phyloP scores from a whole-genome alignment of 2,329 filamentous ascomycete species.

The Penicillium sp. region DNA sequence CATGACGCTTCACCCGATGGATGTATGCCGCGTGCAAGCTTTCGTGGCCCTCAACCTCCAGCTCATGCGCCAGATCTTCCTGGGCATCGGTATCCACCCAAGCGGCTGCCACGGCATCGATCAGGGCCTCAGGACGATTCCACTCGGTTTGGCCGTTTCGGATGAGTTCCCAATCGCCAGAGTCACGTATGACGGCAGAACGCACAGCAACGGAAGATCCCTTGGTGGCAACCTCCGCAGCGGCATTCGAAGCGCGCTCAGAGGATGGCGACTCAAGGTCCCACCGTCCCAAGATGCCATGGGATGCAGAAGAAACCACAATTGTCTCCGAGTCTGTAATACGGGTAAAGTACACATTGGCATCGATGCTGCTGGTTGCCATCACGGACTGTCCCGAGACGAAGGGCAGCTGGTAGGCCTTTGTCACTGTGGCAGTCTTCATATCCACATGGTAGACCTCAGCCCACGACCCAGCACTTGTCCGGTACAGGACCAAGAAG shows the following conservation, averaged over 20 bases:
- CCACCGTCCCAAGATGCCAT: constrained; percentile 74
- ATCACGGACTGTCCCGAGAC: constrained; percentile 68
- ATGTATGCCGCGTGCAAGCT: constrained; percentile 77
- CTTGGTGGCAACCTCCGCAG: constrained; percentile 78
- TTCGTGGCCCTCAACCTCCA: constrained; percentile 81
- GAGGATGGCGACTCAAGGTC: constrained; percentile 48
- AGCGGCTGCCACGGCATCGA: constrained; percentile 70
- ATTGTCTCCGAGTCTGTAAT: constrained; percentile 69
- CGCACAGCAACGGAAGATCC: constrained; percentile 69
- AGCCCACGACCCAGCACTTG: constrained; percentile 67
- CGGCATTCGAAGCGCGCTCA: constrained; percentile 58
- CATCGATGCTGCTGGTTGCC: constrained; percentile 69
- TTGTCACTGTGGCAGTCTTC: constrained; percentile 63
- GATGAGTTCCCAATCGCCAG: constrained; percentile 74
- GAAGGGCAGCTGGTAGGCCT: constrained; percentile 73
- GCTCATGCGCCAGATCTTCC: constrained; percentile 70
- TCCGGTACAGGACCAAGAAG: constrained; percentile 78
- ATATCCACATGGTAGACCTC: constrained; percentile 81
- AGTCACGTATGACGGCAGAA: constrained; percentile 62
- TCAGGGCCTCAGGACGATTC: constrained; percentile 75
- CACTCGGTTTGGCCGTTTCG: constrained; percentile 77
- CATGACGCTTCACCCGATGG: constrained; percentile 77
- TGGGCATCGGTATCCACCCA: constrained; percentile 73
- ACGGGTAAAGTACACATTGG: constrained; percentile 85
- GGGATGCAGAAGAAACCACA: constrained; percentile 70